Evolutionary conservation across 306 rosid genomes (phyloP).

Genomic region (Parietaria judaica): DNA sequence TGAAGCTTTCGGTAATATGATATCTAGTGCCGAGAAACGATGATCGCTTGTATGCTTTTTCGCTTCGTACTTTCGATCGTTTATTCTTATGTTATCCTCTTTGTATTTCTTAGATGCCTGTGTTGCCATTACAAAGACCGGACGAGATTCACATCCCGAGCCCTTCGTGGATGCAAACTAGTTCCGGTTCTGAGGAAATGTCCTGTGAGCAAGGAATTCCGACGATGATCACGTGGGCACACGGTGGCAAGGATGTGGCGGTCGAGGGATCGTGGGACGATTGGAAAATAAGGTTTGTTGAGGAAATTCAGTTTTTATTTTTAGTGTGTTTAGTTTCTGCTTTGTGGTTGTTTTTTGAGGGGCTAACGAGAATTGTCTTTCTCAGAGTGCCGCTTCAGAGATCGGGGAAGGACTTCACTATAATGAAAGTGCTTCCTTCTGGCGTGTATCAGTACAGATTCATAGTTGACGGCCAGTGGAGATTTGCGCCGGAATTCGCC

Average conservation of each 20-base stretch:
- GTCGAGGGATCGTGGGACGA: conserved; percentile 98
- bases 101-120: conserved; percentile 54
- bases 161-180: conserved; percentile 63
- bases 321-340: background rate
- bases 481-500: conserved; percentile 72
- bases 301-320: background rate
- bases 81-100: conserved; percentile 1
- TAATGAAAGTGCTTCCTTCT: conserved; percentile 92
- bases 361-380: conserved; percentile 10
- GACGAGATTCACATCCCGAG: conserved; percentile 68
- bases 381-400: conserved; percentile 74
- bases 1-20: no score
- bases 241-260: conserved; percentile 79
- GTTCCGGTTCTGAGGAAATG: conserved; percentile 55
- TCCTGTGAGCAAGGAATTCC: conserved; percentile 75
- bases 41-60: background rate
- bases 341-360: background rate
- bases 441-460: conserved; percentile 96
- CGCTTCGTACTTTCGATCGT: conserved; percentile 5
- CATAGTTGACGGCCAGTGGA: conserved; percentile 89
- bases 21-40: no score
- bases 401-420: conserved; percentile 92
- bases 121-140: conserved; percentile 76
- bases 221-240: conserved; percentile 88
- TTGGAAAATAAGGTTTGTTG: conserved; percentile 76